Conservation (phyloP, 371 early-diverging fungal species). For the Apophysomyces elegans region DNA sequence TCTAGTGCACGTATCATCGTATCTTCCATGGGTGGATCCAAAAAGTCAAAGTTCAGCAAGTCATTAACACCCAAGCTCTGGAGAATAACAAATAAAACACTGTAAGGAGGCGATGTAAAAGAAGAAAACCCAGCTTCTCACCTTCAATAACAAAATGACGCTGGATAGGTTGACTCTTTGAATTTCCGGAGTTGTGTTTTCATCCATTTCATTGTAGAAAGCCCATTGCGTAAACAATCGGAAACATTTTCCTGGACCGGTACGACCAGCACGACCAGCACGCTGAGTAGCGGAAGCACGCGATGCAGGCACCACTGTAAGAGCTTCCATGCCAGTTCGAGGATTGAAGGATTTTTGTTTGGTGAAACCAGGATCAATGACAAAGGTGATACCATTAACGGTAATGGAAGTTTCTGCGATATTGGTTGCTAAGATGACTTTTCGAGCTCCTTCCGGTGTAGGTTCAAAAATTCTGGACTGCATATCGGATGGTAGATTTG, state of each 20-base stretch:
- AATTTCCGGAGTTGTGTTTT: slow-evolving; percentile 96
- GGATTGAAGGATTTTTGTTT: slow-evolving; percentile 97
- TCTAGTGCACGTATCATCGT: slow-evolving; percentile 92
- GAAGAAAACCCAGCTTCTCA: slow-evolving; percentile 22
- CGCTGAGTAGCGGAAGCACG: slow-evolving; percentile 98
- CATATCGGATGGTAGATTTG: slow-evolving; percentile 91
- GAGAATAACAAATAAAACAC: neutral
- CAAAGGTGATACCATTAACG: slow-evolving; percentile 89
- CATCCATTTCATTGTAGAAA: slow-evolving; percentile 93
- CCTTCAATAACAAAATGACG: slow-evolving; percentile 90
- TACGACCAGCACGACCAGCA: slow-evolving; percentile 98
- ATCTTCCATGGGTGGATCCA: slow-evolving; percentile 97
- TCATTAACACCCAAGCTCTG: slow-evolving; percentile 94
- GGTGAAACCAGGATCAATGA: slow-evolving; percentile 92
- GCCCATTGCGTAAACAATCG: slow-evolving; percentile 97
- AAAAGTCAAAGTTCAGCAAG: slow-evolving; percentile 95
- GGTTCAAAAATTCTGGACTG: slow-evolving; percentile 97
- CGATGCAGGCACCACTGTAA: slow-evolving; percentile 93
- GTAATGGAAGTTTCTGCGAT: slow-evolving; percentile 99
- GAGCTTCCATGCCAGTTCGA: slow-evolving; percentile 93
- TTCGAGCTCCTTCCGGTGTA: slow-evolving; percentile 92
- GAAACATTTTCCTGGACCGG: slow-evolving; percentile 98
- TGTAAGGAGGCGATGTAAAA: neutral
- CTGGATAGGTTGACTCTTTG: slow-evolving; percentile 92
- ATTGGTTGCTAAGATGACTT: slow-evolving; percentile 99